phyloP scores from a whole-genome alignment of 768 basidiomycete species.

The Russula dissimulans region DNA sequence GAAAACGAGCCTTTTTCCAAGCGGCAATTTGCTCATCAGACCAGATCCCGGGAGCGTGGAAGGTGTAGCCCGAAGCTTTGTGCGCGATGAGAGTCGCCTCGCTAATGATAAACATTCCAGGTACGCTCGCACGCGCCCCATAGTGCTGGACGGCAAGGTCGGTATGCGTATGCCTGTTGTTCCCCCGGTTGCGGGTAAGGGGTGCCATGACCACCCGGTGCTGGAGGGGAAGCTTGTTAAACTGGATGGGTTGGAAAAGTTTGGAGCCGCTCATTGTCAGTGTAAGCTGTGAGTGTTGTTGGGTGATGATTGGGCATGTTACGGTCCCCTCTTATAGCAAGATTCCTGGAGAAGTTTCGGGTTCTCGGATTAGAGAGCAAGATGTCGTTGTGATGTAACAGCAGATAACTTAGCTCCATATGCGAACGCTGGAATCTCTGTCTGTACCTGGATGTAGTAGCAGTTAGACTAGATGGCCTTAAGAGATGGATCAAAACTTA shows the following conservation, averaged over 20 bases:
- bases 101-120: slow-evolving; percentile 48
- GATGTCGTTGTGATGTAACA: too few species aligned
- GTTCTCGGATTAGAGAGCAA: too few species aligned
- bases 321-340: too few species aligned
- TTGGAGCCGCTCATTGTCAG: neutral
- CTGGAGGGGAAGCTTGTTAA: slow-evolving; percentile 34
- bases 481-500: slow-evolving; percentile 21
- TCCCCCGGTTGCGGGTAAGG: slow-evolving; percentile 38
- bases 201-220: slow-evolving; percentile 51
- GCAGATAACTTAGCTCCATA: too few species aligned
- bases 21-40: slow-evolving; percentile 39
- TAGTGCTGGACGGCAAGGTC: slow-evolving; percentile 38
- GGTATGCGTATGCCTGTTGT: slow-evolving; percentile 28
- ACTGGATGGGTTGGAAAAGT: slow-evolving; percentile 39
- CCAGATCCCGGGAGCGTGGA: slow-evolving; percentile 41
- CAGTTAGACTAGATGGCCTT: too few species aligned
- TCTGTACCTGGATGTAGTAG: too few species aligned
- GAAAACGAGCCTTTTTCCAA: slow-evolving; percentile 43
- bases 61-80: slow-evolving; percentile 36
- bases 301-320: neutral
- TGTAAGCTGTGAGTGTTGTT: neutral
- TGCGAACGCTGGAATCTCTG: too few species aligned
- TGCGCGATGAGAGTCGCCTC: slow-evolving; percentile 49
- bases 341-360: too few species aligned
- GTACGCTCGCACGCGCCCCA: slow-evolving; percentile 35